phyloP scores from a whole-genome alignment of 495 filamentous ascomycete genomes.

The Podospora comata region DNA sequence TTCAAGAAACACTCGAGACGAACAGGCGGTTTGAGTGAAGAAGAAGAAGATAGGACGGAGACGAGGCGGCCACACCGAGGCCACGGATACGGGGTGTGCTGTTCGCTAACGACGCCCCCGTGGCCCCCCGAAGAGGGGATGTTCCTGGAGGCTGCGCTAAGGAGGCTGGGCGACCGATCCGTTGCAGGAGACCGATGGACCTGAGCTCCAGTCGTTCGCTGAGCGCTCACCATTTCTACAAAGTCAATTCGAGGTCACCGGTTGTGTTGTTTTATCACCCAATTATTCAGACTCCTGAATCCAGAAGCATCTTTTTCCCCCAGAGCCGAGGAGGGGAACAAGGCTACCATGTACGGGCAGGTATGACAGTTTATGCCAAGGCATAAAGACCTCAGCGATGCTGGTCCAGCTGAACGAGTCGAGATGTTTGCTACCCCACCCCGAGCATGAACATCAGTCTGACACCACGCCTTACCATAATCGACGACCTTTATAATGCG shows the following conservation, averaged over 20 bases:
- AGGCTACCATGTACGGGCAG: not conserved
- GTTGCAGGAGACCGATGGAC: conserved; percentile 5
- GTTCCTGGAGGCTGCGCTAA: not conserved
- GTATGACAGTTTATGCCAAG: not conserved
- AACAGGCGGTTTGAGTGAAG: conserved; percentile 13
- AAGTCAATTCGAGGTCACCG: not conserved
- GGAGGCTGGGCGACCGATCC: conserved; percentile 15
- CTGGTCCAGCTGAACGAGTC: not conserved
- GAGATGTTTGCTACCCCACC: not conserved
- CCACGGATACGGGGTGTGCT: not conserved
- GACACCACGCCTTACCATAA: not conserved
- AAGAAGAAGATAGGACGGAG: not conserved
- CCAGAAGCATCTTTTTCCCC: not conserved
- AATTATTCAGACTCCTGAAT: not conserved
- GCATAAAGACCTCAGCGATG: not conserved
- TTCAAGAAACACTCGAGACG: conserved; percentile 5
- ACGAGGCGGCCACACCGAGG: not conserved
- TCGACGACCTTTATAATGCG: not conserved
- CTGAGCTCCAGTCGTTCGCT: not conserved
- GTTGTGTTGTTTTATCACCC: not conserved
- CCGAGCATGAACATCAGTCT: not conserved
- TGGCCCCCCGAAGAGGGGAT: not conserved
- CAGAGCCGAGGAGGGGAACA: not conserved
- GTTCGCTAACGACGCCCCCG: too few species aligned
- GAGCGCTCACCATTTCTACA: too few species aligned